These are phyloP conservation scores for Alternaria postmessia DNA, from an alignment of 2,329 filamentous ascomycete genomes.

Conservation along the genomic window DNA sequence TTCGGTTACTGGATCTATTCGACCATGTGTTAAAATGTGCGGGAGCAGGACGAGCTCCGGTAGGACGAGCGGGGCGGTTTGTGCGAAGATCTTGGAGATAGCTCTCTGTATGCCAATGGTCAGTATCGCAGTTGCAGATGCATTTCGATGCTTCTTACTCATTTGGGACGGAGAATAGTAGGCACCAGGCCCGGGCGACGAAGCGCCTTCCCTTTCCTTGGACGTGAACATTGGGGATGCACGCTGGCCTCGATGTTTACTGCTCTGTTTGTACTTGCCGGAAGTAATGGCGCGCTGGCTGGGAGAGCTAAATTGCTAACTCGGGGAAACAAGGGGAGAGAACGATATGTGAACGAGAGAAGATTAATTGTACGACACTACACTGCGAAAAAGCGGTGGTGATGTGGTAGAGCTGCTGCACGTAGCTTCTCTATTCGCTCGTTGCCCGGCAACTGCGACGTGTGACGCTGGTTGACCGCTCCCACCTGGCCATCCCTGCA, in stretches of 20 bases:
- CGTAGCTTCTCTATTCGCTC: conserved; percentile 36
- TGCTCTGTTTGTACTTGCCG: conserved; percentile 25
- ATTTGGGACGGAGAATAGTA: conserved; percentile 51
- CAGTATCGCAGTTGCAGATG: conserved; percentile 25
- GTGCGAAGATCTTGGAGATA: conserved; percentile 76
- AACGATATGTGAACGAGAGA: conserved; percentile 9
- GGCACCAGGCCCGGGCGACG: conserved; percentile 45
- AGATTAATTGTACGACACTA: conserved; percentile 17
- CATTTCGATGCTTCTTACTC: conserved; percentile 39
- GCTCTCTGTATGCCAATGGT: conserved; percentile 60
- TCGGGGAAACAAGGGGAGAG: not conserved
- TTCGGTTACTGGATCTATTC: conserved; percentile 33
- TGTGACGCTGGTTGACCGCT: conserved; percentile 30
- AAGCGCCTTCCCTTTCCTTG: conserved; percentile 47
- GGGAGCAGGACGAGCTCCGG: conserved; percentile 73
- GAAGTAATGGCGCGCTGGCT: not conserved
- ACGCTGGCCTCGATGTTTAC: conserved; percentile 17
- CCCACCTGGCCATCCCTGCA: conserved; percentile 27
- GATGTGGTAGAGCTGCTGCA: conserved; percentile 36
- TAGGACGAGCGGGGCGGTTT: conserved; percentile 72
- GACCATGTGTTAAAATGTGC: conserved; percentile 55
- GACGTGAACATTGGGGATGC: conserved; percentile 40
- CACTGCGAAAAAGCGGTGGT: conserved; percentile 40
- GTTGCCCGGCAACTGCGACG: conserved; percentile 34
- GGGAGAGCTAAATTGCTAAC: not conserved